Conservation (phyloP, 78 protist species). For the Dictyostelium capitatum region DNA sequence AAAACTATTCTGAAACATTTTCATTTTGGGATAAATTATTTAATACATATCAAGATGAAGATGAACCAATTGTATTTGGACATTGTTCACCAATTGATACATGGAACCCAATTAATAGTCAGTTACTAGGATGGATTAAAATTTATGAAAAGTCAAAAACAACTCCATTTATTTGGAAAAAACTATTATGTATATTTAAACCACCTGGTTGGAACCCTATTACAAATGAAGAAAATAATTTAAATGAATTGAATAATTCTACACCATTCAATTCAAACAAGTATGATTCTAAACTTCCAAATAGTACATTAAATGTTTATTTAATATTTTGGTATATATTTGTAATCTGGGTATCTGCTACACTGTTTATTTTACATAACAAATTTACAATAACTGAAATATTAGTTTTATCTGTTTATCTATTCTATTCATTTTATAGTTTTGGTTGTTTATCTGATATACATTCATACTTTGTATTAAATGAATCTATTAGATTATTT, state of each 20-base stretch:
- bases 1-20: conserved; percentile 85
- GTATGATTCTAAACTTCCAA: conserved; percentile 11
- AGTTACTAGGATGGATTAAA: neutral
- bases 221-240: neutral
- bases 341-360: neutral
- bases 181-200: neutral
- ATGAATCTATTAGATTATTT: neutral
- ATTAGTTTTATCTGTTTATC: neutral
- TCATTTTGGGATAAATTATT: conserved; percentile 84
- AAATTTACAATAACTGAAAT: neutral
- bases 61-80: conserved; percentile 53
- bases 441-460: neutral
- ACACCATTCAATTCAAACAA: neutral
- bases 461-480: neutral
- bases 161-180: neutral
- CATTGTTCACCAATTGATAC: conserved; percentile 18
- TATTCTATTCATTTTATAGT: neutral
- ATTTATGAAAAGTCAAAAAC: neutral
- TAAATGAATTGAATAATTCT: neutral
- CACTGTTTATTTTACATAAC: neutral
- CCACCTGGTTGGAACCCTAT: conserved; percentile 56
- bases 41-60: conserved; percentile 77
- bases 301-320: neutral
- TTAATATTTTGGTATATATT: neutral
- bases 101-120: conserved; percentile 24